These are phyloP conservation scores for Cordyceps farinosa DNA, from an alignment of 2,329 filamentous ascomycete species.

Conservation along the genomic window DNA sequence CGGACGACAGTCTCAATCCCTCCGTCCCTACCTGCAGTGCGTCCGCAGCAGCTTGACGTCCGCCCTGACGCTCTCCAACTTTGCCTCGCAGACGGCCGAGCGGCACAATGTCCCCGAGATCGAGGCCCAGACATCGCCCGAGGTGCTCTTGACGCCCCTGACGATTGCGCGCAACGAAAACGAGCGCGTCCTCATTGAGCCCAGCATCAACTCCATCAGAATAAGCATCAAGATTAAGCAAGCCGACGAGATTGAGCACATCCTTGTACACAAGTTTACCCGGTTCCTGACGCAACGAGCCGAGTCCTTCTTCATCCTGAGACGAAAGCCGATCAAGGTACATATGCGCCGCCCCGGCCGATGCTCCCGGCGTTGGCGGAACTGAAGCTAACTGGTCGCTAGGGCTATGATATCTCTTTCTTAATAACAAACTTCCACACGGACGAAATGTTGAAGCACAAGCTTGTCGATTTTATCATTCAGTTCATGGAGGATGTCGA, in stretches of 20 bases:
- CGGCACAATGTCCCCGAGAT: slow-evolving; percentile 98
- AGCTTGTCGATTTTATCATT: slow-evolving; percentile 98
- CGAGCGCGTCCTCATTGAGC: slow-evolving; percentile 93
- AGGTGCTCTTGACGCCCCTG: slow-evolving; percentile 88
- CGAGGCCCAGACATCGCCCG: slow-evolving; percentile 87
- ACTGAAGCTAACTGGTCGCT: slow-evolving; percentile 25
- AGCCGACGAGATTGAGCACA: slow-evolving; percentile 97
- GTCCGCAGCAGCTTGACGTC: slow-evolving; percentile 92
- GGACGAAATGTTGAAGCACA: slow-evolving; percentile 98
- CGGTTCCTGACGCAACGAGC: slow-evolving; percentile 93
- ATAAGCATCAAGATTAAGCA: slow-evolving; percentile 99
- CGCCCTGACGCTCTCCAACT: slow-evolving; percentile 85
- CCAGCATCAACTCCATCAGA: slow-evolving; percentile 92
- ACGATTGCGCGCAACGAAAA: slow-evolving; percentile 94
- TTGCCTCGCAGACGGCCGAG: slow-evolving; percentile 94
- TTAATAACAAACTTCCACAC: slow-evolving; percentile 98
- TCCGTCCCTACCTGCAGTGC: slow-evolving; percentile 93
- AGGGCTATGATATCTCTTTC: slow-evolving; percentile 99
- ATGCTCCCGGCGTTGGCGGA: background rate
- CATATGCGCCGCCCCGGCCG: slow-evolving; percentile 22
- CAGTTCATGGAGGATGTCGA: slow-evolving; percentile 99
- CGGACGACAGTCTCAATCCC: slow-evolving; percentile 75
- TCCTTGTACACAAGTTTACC: slow-evolving; percentile 97
- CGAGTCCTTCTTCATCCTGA: slow-evolving; percentile 93
- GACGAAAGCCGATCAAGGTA: slow-evolving; percentile 93